Evolutionary conservation across 2,329 filamentous ascomycete genomes (phyloP), one percentile per base, ranked within the genome.

Genomic region (Didymosphaeria variabile): DNA sequence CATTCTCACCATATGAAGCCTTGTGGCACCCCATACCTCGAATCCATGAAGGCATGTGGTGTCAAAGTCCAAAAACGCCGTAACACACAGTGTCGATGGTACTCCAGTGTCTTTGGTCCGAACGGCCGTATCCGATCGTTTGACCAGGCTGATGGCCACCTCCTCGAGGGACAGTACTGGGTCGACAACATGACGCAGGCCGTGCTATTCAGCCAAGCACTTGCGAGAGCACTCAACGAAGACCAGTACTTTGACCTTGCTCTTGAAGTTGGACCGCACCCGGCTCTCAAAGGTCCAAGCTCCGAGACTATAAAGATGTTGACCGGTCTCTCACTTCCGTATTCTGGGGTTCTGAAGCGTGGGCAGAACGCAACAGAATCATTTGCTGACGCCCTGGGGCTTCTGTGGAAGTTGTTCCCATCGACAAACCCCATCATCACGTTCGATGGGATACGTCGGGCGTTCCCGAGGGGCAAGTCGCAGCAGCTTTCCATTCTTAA

Each of bases 211-310:
- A 70, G 72, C 4, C 75, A 83, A 46, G 83, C 83, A 0, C 45
- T 84, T 0, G 46, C 61, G n/a, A 23, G 56, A 2, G 63, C 78
- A 0, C 23, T 66, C 2, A 47, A 62, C 4, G 69, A 68, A 0
- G 55, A 66, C 0, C 72, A 78, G 17, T 75, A 79, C 46, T 69
- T 77, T 9, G 57, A 55, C 31, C 76, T 81, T 50, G 71, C 78
- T 10, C 76, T 84, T 5, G 83, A 84, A 58, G 67, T 84, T 10
- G 83, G 83, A 0, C 79, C 82, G 2, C 82, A 84, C 60, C 78
- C 82, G 0, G 77, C 80, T 2, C 72, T 85, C 6, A 81, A 79
- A 61, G 77, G 78, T 0, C 82, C 83, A 0, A 75, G 74, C 0
- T 67, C 58, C 0, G 73, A 81, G 54, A 80, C 68, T 0, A 72